Conservation (phyloP, 768 basidiomycete genomes). For the Russula compacta region DNA sequence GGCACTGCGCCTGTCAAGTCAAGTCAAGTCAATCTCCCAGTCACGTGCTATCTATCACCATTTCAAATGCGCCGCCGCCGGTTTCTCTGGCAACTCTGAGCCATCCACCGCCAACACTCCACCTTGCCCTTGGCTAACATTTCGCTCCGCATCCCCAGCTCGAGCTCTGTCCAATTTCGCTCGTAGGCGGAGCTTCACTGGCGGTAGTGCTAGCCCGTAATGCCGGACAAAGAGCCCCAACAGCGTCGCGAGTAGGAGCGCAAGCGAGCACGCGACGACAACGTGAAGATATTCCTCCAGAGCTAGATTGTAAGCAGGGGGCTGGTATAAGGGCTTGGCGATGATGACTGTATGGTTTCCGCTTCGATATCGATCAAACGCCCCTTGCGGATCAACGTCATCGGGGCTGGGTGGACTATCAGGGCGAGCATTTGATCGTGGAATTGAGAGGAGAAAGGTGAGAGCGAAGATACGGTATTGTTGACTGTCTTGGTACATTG, state of each 20-base stretch:
- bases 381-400: neutral
- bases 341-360: neutral
- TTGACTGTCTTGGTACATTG: neutral
- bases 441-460: neutral
- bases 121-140: neutral
- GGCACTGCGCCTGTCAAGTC: neutral
- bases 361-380: neutral
- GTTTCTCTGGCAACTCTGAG: neutral
- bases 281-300: slow-evolving; percentile 13
- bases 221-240: slow-evolving; percentile 12
- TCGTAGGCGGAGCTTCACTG: neutral
- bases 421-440: neutral
- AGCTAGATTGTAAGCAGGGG: neutral
- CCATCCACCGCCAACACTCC: neutral
- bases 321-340: slow-evolving; percentile 1
- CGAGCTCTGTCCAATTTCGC: neutral
- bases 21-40: too few relatives aligned
- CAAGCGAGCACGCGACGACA: slow-evolving; percentile 12
- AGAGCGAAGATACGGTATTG: neutral
- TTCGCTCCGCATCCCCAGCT: neutral
- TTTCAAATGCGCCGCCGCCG: slow-evolving; percentile 3
- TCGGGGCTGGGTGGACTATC: neutral
- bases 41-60: slow-evolving; percentile 3
- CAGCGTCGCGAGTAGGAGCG: slow-evolving; percentile 4
- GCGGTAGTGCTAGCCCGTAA: slow-evolving; percentile 5